Base-by-base conservation (phyloP, 2,329 filamentous ascomycete genomes). In the Pyrenophora teres region DNA sequence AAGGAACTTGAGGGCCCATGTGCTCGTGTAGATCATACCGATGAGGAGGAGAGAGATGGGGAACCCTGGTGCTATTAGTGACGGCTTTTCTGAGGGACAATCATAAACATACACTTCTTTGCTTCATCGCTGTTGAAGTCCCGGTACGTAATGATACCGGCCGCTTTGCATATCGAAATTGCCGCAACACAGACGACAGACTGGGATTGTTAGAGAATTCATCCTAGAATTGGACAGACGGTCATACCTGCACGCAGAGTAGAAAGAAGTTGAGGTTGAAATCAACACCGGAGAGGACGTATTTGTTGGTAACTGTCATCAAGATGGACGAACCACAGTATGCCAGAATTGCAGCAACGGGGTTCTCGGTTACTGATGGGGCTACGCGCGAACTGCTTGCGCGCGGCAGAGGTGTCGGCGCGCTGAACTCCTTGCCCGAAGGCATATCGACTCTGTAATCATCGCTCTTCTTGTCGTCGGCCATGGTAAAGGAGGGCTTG, bases 301-400 rank as follows among this genome's bases (percentile, higher is more conserved):
- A 99, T 82, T 99, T 99, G 80, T 99, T 99, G 75, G 95, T 94
- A n/a, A 97, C 90, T 6, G 94, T 99, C 94, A 99, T 99, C 75
- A 93, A 84, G 72, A 99, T 99, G n/a, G 92, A 97, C 46, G 93
- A 90, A 68, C 89, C 81, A 76, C 94, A 99, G 81, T 99, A 99
- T 41, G 90, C 86, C 60, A 96, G 72, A 65, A 99, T 89, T 18
- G 93, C 92, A 40, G 94, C 73, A 39, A 84, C 79, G 13, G 92
- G 90, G 75, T 86, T 94, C 77, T 92, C 90, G 67, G 87, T 83
- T 57, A 91, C 36, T 15, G 67, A 59, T 6, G 46, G n/a, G 52
- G 51, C 57, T 44, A 57, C 56, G 46, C 51, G 52, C 39, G 58
- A 50, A 32, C 23, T 46, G 19, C 64, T 72, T 65, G 71, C 77